These are phyloP conservation scores for Euphorbia celastroides DNA, from an alignment of 441 rosid species.

Conservation along the genomic window DNA sequence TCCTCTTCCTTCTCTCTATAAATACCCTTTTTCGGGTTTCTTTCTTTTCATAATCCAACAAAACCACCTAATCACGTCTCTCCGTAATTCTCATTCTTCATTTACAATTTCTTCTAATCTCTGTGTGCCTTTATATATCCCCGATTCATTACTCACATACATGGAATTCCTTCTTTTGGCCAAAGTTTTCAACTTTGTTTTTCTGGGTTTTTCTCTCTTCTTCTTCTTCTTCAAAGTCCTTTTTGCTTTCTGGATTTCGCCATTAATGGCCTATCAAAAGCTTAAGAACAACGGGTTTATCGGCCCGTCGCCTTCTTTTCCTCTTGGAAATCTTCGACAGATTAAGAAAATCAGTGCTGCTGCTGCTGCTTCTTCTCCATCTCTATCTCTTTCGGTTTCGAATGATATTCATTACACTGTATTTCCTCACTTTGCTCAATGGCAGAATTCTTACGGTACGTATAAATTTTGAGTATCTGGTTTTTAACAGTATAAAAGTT, in stretches of 20 bases:
- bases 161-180: slow-evolving; percentile 26
- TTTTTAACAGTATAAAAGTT: too few species aligned
- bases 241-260: slow-evolving; percentile 56
- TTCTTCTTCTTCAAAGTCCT: slow-evolving; percentile 32
- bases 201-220: slow-evolving; percentile 23
- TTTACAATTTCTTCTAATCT: neutral
- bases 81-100: neutral
- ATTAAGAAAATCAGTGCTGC: slow-evolving; percentile 35
- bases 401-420: slow-evolving; percentile 76
- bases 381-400: slow-evolving; percentile 28
- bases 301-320: slow-evolving; percentile 78
- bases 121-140: too few species aligned
- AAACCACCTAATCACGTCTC: neutral
- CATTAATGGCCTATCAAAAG: slow-evolving; percentile 43
- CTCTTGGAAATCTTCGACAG: slow-evolving; percentile 60
- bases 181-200: slow-evolving; percentile 12
- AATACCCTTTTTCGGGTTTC: slow-evolving; percentile 21
- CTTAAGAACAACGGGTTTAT: slow-evolving; percentile 55
- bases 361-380: slow-evolving; percentile 10
- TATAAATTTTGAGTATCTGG: too few species aligned
- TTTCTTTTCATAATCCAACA: neutral
- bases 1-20: slow-evolving; percentile 20
- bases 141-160: too few species aligned
- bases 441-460: slow-evolving; percentile 73
- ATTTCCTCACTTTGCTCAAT: slow-evolving; percentile 69